Evolutionary conservation across 1,139 yeast species (phyloP), one percentile per base, ranked within the genome.

Genomic region (Kodamaea alishanica): DNA sequence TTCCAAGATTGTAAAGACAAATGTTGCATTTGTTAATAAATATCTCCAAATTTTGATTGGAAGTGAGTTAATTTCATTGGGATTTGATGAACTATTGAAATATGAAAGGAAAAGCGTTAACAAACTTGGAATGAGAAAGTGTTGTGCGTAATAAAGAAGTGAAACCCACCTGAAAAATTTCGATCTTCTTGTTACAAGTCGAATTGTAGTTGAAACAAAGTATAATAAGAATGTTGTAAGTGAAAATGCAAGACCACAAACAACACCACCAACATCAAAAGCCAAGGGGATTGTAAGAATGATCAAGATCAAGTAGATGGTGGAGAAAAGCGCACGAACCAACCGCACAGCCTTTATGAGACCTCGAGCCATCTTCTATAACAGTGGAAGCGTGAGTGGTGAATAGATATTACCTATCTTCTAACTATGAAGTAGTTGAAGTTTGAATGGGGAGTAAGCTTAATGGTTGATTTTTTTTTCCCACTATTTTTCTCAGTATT

Each of bases 251-350:
- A 92, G 66, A 0, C 98, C 98, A 62, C 97, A 90, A 40, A 79
- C 75, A 25, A 83, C 75, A 1, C 97, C 97, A 10, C 97, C 97
- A 26, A 88, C 84, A 56, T 90, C 96, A 62, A 92, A 92, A n/a
- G 97, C 88, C 46, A 92, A 73, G 5, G 97, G 97, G 11, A 92
- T 84, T 1, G 97, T 85, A 28, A 90, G 70, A 33, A 92, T 77
- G 20, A 88, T 79, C 36, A 88, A 75, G 10, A 79, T 64, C 40
- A 88, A 70, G 56, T 84, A 83, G 29, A 79, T 58, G 3, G 81
- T 61, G 2, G 86, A 78, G 41, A 81, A 67, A 22, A 76, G 37
- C 39, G 60, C 63, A 41, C 69, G 49, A 12, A 54, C 34, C 7
- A 45, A 33, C 39, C 51, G 41, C 28, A 46, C 37, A n/a, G 43